Evolutionary conservation across 169 alveolate genomes (phyloP).

Genomic region (Blepharisma undulans): DNA sequence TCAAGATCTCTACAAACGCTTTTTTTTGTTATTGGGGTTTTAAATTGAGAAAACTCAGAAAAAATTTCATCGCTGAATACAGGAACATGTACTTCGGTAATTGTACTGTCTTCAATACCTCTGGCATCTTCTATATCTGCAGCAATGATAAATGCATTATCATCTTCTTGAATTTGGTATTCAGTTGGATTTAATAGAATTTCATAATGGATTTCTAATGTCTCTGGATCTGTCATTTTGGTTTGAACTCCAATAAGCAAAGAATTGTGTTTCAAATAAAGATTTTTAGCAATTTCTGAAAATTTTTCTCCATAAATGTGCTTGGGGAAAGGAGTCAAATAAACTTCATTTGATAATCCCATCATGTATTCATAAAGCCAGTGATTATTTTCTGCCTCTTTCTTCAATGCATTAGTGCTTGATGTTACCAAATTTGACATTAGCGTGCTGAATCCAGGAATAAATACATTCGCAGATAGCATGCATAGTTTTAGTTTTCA

Average conservation of each 20-base stretch:
- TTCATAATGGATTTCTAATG: slow-evolving; percentile 34
- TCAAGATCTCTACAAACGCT: neutral
- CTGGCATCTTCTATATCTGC: slow-evolving; percentile 52
- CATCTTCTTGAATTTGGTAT: slow-evolving; percentile 48
- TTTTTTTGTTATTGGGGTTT: neutral
- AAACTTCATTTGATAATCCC: slow-evolving; percentile 62
- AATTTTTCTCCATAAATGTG: neutral
- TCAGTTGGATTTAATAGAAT: slow-evolving; percentile 54
- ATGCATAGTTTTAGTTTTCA: slow-evolving; percentile 58
- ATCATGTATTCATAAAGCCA: slow-evolving; percentile 60
- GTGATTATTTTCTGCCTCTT: slow-evolving; percentile 27
- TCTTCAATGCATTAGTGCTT: slow-evolving; percentile 42
- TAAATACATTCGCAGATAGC: slow-evolving; percentile 65
- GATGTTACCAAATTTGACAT: slow-evolving; percentile 45
- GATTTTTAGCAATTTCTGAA: slow-evolving; percentile 11
- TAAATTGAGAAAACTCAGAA: neutral
- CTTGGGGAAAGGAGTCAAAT: slow-evolving; percentile 36
- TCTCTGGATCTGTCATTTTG: slow-evolving; percentile 45
- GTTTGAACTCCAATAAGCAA: slow-evolving; percentile 45
- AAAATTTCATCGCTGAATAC: neutral
- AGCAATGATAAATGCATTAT: slow-evolving; percentile 59
- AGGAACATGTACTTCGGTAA: neutral
- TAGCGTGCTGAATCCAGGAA: slow-evolving; percentile 66
- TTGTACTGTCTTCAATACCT: slow-evolving; percentile 40
- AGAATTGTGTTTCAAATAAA: slow-evolving; percentile 39